Evolutionary conservation across 2,329 filamentous ascomycete genomes (phyloP).

Genomic region (Leptosphaerulina australis): DNA sequence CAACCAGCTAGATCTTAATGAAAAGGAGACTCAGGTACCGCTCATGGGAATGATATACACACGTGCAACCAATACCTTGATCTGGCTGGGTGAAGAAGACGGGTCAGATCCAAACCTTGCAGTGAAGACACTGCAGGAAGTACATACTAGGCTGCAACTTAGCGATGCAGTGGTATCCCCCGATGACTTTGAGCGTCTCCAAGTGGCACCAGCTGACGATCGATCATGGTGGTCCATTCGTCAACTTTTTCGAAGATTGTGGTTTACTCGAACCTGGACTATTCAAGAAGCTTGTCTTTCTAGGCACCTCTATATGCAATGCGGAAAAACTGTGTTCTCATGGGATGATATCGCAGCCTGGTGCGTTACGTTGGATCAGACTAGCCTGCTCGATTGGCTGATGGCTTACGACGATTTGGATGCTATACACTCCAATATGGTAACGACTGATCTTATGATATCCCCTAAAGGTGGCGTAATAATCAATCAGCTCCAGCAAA

Average conservation of each 20-base stretch:
- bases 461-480: constrained; percentile 12
- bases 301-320: constrained; percentile 22
- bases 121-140: neutral
- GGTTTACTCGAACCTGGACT: constrained; percentile 35
- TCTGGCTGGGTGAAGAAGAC: constrained; percentile 36
- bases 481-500: constrained; percentile 19
- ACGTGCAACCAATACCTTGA: constrained; percentile 34
- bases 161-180: neutral
- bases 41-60: constrained; percentile 35
- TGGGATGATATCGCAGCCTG: constrained; percentile 34
- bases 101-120: constrained; percentile 22
- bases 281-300: constrained; percentile 35
- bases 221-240: constrained; percentile 24
- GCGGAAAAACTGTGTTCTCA: constrained; percentile 21
- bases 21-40: constrained; percentile 35
- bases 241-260: constrained; percentile 24
- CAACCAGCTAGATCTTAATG: constrained; percentile 27
- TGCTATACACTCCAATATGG: neutral
- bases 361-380: constrained; percentile 19
- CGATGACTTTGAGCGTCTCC: neutral
- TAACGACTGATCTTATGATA: neutral
- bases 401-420: constrained; percentile 1
- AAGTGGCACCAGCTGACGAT: neutral
- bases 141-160: neutral
- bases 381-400: constrained; percentile 12